phyloP scores from a whole-genome alignment of 768 basidiomycete genomes.

The Phylloporus sp. region DNA sequence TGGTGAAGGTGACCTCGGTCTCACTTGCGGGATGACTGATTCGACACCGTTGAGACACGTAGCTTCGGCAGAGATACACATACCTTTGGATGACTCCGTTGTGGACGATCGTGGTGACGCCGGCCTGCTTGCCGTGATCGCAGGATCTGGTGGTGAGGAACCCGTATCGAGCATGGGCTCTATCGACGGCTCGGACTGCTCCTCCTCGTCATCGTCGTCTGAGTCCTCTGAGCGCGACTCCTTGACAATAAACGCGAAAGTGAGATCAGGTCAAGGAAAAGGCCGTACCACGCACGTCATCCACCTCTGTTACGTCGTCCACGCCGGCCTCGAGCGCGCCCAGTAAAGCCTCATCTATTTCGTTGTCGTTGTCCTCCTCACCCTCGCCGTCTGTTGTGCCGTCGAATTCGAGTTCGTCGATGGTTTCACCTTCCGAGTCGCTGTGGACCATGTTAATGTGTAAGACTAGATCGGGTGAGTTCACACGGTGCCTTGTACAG shows the following conservation, averaged over 20 bases:
- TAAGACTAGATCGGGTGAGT: conserved; percentile 4
- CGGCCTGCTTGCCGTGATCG: conserved; percentile 17
- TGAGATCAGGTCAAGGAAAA: conserved; percentile 1
- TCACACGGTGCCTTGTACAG: conserved; percentile 26
- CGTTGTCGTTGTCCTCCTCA: conserved; percentile 46
- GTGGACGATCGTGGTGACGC: conserved; percentile 26
- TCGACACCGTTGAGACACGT: conserved; percentile 18
- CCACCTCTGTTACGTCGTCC: conserved; percentile 67
- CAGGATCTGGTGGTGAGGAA: conserved; percentile 27
- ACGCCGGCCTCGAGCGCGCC: conserved; percentile 52
- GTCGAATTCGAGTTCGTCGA: conserved; percentile 60
- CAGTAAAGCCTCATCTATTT: conserved; percentile 58
- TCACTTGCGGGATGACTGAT: conserved; percentile 21
- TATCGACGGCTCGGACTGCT: conserved; percentile 39
- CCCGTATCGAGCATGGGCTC: conserved; percentile 29
- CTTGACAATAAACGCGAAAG: conserved; percentile 26
- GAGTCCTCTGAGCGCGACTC: conserved; percentile 61
- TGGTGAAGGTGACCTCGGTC: conserved; percentile 49
- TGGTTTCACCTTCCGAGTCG: conserved; percentile 62
- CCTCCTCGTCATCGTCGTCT: conserved; percentile 54
- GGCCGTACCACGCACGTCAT: conserved; percentile 51
- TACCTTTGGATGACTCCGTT: conserved; percentile 37
- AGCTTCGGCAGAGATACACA: neutral
- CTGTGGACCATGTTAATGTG: conserved; percentile 42
- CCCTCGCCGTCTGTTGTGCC: conserved; percentile 38